phyloP scores from a whole-genome alignment of 1,284 basidiomycete genomes.

The Ceratobasidium sp. region DNA sequence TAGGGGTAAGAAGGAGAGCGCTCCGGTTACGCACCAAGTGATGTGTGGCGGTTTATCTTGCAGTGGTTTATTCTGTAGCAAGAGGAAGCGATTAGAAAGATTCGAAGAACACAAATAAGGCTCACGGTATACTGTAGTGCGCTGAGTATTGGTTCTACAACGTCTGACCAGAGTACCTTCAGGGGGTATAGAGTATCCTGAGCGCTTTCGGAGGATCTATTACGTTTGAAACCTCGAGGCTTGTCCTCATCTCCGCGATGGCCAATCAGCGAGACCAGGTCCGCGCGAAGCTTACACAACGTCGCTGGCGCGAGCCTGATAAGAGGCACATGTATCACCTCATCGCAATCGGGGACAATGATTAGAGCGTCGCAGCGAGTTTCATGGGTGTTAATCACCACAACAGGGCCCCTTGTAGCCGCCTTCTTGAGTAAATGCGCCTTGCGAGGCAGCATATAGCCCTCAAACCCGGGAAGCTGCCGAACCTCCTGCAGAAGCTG shows the following conservation, averaged over 20 bases:
- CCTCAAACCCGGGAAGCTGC: neutral
- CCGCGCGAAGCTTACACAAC: too few relatives aligned
- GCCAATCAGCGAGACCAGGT: too few relatives aligned
- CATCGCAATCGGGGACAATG: neutral
- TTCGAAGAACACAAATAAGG: too few relatives aligned
- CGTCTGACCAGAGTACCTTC: too few relatives aligned
- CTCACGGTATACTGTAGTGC: too few relatives aligned
- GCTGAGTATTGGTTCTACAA: too few relatives aligned
- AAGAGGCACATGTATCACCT: neutral
- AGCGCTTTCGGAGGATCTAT: too few relatives aligned
- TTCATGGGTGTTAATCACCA: neutral
- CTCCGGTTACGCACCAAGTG: slow-evolving; percentile 18
- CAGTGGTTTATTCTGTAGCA: neutral
- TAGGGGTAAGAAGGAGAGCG: slow-evolving; percentile 13
- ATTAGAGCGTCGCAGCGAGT: slow-evolving; percentile 11
- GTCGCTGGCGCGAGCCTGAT: neutral
- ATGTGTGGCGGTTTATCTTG: neutral
- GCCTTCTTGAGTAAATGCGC: slow-evolving; percentile 3
- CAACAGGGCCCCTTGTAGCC: neutral
- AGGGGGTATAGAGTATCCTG: too few relatives aligned
- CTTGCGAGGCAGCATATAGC: neutral
- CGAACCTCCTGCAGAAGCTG: too few relatives aligned
- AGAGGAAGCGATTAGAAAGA: too few relatives aligned
- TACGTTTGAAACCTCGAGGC: too few relatives aligned
- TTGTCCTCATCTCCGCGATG: too few relatives aligned